Conservation (phyloP, 257 asterid species). For the Cynanchum wilfordii region DNA sequence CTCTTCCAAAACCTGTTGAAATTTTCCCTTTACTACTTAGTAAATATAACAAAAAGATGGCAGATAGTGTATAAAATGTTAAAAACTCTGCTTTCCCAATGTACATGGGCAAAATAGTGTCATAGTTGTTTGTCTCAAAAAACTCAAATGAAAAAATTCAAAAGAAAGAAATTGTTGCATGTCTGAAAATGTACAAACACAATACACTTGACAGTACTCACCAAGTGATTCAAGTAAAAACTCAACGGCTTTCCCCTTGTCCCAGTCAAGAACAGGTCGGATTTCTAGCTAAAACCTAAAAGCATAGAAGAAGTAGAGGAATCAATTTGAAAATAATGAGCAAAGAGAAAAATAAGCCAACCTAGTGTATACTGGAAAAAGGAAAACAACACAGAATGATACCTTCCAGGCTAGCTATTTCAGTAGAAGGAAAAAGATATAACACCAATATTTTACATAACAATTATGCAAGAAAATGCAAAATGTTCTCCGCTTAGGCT, state of each 20-base stretch:
- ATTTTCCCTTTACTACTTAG: neutral
- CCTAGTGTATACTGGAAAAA: too few relatives aligned
- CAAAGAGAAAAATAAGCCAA: neutral
- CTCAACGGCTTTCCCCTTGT: slow-evolving; percentile 95
- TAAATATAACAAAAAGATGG: neutral
- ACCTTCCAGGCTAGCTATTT: too few relatives aligned
- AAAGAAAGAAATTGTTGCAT: neutral
- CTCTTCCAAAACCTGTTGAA: slow-evolving; percentile 60
- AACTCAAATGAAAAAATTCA: neutral
- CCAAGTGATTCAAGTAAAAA: slow-evolving; percentile 92
- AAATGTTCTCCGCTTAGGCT: neutral
- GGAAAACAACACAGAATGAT: too few relatives aligned
- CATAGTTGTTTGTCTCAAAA: slow-evolving; percentile 55
- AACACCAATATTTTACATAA: neutral
- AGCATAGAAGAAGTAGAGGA: neutral
- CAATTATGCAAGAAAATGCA: neutral
- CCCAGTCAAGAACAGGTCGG: slow-evolving; percentile 87
- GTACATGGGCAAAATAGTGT: slow-evolving; percentile 76
- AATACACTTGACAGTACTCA: slow-evolving; percentile 46
- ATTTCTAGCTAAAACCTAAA: slow-evolving; percentile 87
- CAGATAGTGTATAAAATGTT: neutral
- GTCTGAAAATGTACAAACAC: neutral
- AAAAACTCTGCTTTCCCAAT: slow-evolving; percentile 37
- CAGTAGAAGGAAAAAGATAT: neutral
- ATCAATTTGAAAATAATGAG: slow-evolving; percentile 1